phyloP scores from a whole-genome alignment of 148 eudicot genomes.

The Vaccinium myrtillus region DNA sequence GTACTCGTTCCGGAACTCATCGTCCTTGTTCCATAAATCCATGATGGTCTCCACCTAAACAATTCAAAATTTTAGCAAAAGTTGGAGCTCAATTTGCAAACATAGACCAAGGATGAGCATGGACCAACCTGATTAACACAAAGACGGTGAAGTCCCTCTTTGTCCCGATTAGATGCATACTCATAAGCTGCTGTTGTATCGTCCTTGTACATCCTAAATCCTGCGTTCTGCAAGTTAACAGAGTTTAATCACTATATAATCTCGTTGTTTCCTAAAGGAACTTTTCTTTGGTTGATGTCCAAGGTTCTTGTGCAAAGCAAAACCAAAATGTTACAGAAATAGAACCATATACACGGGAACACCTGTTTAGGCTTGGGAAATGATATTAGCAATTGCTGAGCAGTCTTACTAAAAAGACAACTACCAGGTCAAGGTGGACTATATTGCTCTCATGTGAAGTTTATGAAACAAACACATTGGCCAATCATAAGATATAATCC shows the following conservation, averaged over 20 bases:
- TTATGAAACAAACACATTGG: background rate
- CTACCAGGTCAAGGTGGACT: background rate
- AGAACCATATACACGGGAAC: background rate
- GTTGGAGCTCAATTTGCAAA: background rate
- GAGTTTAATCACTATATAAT: background rate
- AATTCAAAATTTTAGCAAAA: constrained; percentile 12
- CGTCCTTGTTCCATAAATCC: constrained; percentile 69
- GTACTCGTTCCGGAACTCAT: constrained; percentile 69
- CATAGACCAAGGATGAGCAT: background rate
- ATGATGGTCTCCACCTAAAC: constrained; percentile 65
- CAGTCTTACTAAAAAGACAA: background rate
- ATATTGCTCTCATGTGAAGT: background rate
- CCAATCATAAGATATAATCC: background rate
- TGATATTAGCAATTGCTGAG: background rate
- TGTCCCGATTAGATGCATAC: constrained; percentile 49
- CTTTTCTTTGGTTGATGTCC: constrained; percentile 6
- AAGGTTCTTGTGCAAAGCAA: background rate
- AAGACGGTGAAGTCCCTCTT: constrained; percentile 47
- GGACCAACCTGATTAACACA: constrained; percentile 64
- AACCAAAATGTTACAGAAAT: background rate
- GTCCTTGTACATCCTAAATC: constrained; percentile 62
- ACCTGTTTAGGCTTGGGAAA: background rate
- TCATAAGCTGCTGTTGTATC: constrained; percentile 47
- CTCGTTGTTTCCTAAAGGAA: background rate
- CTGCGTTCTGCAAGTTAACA: constrained; percentile 49